Base-by-base conservation (phyloP, 352 stramenopile genomes). In the Phytopythium cucurbitacearum region DNA sequence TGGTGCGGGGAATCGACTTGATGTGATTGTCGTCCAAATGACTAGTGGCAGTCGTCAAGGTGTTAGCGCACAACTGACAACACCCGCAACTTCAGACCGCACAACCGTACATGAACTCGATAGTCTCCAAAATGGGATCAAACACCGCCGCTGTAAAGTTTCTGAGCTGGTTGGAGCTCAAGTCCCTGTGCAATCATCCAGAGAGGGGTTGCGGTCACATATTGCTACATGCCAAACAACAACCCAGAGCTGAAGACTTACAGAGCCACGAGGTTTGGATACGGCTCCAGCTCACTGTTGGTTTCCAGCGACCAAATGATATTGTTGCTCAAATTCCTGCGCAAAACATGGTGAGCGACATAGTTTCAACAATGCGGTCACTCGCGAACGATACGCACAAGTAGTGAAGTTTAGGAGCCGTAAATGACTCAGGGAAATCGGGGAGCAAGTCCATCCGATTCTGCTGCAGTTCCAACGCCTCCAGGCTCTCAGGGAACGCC, bases 321-420 rank as follows among this genome's bases (percentile, higher is more conserved):
- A 42, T 89, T 89, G 36, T 65, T 65, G 37, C 77, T 89, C 62
- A 89, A 48, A 35, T 89, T 86, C 11, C 77, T 89, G 42, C 13
- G 43, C 0, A 51, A 52, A 8, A 52, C 15, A 54, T 0, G 40
- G 13, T n/a, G 12, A 56, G 16, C 41, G 48, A 37, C 48, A 36
- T 4, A 15, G 35, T 28, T 11, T 47, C 7, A n/a, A 38, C 0
- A 44, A 40, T n/a, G 12, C 0, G 33, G 28, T 3, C 46, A 44
- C 45, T 8, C 33, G 33, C 12, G 28, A 38, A 36, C 9, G 2
- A 11, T 39, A 79, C 77, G 38, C 66, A 88, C 77, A 88, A 48
- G 42, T 64, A 67, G n/a, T 65, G 58, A 15, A 86, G 43, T 0
- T 57, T 71, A 7, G 68, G 61, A 7, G 67, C 65, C n/a, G 48